Evolutionary conservation across 1,139 yeast species (phyloP).

Genomic region (Yueomyces sp.): DNA sequence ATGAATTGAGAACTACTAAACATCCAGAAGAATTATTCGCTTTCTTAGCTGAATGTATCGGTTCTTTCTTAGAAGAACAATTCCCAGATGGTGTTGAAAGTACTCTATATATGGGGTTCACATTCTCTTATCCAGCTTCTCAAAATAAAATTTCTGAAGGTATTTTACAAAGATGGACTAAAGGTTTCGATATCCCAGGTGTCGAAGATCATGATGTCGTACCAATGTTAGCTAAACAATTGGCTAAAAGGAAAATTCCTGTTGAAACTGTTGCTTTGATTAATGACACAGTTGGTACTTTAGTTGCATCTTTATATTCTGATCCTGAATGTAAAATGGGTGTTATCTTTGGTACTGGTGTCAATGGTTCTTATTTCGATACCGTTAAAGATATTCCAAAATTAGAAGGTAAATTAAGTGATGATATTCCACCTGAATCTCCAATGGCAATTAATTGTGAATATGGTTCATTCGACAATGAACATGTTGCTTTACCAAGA

Average conservation of each 20-base stretch:
- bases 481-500: constrained; percentile 75
- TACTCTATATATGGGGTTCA: constrained; percentile 77
- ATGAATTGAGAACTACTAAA: constrained; percentile 58
- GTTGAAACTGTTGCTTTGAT: constrained; percentile 82
- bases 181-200: constrained; percentile 87
- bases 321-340: constrained; percentile 89
- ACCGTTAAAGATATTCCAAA: constrained; percentile 64
- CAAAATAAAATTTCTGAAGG: constrained; percentile 79
- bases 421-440: constrained; percentile 48
- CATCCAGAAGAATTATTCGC: constrained; percentile 64
- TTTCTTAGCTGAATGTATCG: constrained; percentile 74
- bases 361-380: constrained; percentile 94
- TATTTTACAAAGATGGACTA: constrained; percentile 89
- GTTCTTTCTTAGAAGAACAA: constrained; percentile 45
- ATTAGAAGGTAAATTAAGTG: constrained; percentile 55
- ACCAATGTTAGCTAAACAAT: constrained; percentile 72
- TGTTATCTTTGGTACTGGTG: constrained; percentile 93
- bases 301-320: constrained; percentile 88
- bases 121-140: constrained; percentile 86
- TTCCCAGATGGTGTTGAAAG: constrained; percentile 43
- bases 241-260: constrained; percentile 53
- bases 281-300: constrained; percentile 94
- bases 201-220: constrained; percentile 94
- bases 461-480: constrained; percentile 94
- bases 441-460: constrained; percentile 97